Base-by-base conservation (phyloP, 23 red algal species). In the Porphyridium purpureum region DNA sequence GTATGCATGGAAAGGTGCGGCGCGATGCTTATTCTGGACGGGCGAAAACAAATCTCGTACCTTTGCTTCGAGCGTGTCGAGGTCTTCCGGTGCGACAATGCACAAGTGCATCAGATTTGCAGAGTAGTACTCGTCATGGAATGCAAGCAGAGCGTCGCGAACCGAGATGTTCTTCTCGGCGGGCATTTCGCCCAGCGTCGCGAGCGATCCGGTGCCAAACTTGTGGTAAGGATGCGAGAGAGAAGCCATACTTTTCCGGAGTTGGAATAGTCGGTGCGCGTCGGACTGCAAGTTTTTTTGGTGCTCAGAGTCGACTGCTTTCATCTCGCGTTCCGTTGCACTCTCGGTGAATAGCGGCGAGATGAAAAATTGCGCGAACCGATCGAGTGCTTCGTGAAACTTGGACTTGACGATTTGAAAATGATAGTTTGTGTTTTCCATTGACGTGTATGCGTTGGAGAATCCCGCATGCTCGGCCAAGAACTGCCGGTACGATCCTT, bases 281-380 rank as follows among this genome's bases (percentile, higher is more conserved):
- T 94, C 88, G 31, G 49, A 82, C 29, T 85, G 80, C 25, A 83
- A 34, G 69, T 94, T 94, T 54, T 79, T 94, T 22, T 71, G 52
- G 62, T 94, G 78, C 47, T 94, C 88, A 3, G 79, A 77, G 49
- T 94, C 77, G 3, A 94, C 88, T 33, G 88, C 88, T 20, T 80
- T 72, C 25, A 94, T 38, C 54, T 94, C 88, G 23, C 88, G 67
- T 27, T 68, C 76, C 4, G 73, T 79, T 7, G 80, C 88, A n/a
- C 42, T 29, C 42, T 84, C 66, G 1, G 72, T 72, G 47, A 94
- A 94, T 17, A 83, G 69, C 31, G 88, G 88, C 1, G 65, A 25
- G 46, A 74, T 82, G 57, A 94, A 94, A 35, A 82, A 94, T 54
- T 94, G 88, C 24, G 88, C 69, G 52, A 94, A 94, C 7, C 88